These are phyloP conservation scores for Penicillium paneum DNA, from an alignment of 2,329 filamentous ascomycete species.

Conservation along the genomic window DNA sequence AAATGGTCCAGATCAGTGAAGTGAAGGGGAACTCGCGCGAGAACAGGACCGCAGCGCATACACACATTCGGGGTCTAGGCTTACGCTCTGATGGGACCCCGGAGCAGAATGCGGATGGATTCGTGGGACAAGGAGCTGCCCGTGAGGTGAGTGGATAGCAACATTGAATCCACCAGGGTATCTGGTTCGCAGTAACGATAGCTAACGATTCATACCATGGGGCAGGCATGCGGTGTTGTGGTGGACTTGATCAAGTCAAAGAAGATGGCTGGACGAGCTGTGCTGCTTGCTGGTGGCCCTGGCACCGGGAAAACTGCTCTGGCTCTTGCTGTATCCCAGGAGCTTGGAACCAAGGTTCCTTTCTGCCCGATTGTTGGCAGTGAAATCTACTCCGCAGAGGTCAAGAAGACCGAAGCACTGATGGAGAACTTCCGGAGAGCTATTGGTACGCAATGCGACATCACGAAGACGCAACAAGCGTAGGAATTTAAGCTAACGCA, in stretches of 20 bases:
- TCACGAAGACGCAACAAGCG: background rate
- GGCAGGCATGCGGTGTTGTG: conserved; percentile 85
- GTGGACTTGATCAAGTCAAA: conserved; percentile 94
- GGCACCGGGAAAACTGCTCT: conserved; percentile 97
- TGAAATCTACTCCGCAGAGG: conserved; percentile 95
- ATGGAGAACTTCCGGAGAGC: conserved; percentile 99
- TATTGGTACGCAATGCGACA: conserved; percentile 63
- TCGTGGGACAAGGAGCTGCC: conserved; percentile 82
- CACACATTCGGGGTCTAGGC: conserved; percentile 94
- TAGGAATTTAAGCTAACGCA: conserved; percentile 15
- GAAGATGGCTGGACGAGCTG: conserved; percentile 95
- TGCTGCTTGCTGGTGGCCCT: conserved; percentile 88
- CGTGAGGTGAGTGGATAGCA: conserved; percentile 66
- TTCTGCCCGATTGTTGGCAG: conserved; percentile 98
- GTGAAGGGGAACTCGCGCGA: conserved; percentile 93
- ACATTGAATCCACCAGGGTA: background rate
- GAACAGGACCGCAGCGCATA: conserved; percentile 93
- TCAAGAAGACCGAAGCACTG: conserved; percentile 98
- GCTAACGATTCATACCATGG: conserved; percentile 15
- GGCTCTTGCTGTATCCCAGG: conserved; percentile 91
- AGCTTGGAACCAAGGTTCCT: conserved; percentile 95
- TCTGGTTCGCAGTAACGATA: conserved; percentile 2
- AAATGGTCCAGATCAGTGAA: conserved; percentile 87
- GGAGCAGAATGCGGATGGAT: conserved; percentile 74
- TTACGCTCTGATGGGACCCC: conserved; percentile 81